Base-by-base conservation (phyloP, 371 early-diverging fungal genomes). In the Fennellomyces sp. region DNA sequence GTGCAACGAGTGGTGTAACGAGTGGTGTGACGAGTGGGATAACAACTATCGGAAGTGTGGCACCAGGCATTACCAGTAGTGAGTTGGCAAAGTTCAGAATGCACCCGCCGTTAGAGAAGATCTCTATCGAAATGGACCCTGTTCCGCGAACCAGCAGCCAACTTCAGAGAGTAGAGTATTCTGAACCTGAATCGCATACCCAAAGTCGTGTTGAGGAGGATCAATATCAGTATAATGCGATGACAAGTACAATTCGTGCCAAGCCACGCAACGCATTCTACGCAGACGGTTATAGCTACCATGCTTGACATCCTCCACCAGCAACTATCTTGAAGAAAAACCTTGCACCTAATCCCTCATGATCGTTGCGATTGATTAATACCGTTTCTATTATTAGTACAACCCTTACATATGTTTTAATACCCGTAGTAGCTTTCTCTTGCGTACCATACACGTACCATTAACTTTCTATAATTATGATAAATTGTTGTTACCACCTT, bases 171-270 rank as follows among this genome's bases (percentile, higher is more conserved):
- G n/a, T n/a, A n/a, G n/a, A n/a, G n/a, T n/a, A n/a, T n/a, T n/a
- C n/a, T n/a, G n/a, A n/a, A n/a, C n/a, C n/a, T n/a, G n/a, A n/a
- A n/a, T n/a, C n/a, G n/a, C n/a, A n/a, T n/a, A n/a, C 27, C 2
- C 60, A 38, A 13, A 61, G 53, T 17, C 51, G 56, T 25, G 29
- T 68, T 23, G 75, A 74, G 38, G 53, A 74, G 33, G 75, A 74
- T 6, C 66, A 58, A 28, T n/a, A 39, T 19, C 59, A 58, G 17
- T 74, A 74, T 51, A 68, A 70, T 61, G 68, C 70, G 19, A 61
- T 64, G 33, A 63, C 66, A 6, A 63, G 38, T 17, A 21, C 45
- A 10, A 39, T 55, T n/a, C 65, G 68, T 23, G 56, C 63, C 12
- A 66, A 57, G 13, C 65, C 45, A n/a, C 61, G 61, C 35, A 33